Evolutionary conservation across 768 basidiomycete genomes (phyloP), one percentile per base, ranked within the genome.

Genomic region (Serendipita sp.): DNA sequence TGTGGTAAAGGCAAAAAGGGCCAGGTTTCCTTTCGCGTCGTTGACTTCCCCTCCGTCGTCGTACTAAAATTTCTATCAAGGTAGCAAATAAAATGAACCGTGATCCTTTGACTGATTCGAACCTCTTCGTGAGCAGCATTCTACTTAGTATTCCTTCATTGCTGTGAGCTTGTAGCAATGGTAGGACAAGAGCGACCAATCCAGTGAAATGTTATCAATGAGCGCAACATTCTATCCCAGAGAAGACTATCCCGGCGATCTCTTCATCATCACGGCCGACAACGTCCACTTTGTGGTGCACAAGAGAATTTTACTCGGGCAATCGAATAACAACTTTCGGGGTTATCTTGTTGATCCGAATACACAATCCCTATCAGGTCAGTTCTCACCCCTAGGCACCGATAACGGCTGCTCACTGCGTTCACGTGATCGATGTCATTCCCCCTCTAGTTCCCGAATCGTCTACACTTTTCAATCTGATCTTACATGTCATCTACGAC

Each of bases 221-320:
- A 28, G 24, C 31, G 28, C 53, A 58, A 58, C 53, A 7, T 58
- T 58, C 24, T 58, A 58, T 33, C 53, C 53, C 5, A 20, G 53
- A n/a, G 53, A 58, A 31, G 53, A 58, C 28, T 31, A 58, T n/a
- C 53, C 53, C 7, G 31, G 22, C 7, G 85, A 91, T 69, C 66
- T 82, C 48, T 76, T 85, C 66, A 72, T 89, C 58, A 74, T 89
- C 61, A 83, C 87, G 2, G 77, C 81, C 30, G 90, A 92, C 69
- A 78, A 80, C n/a, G 87, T 92, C 42, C 88, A 89, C 72, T 92
- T 92, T 77, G 90, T 90, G 68, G 84, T 84, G 3, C 87, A 90
- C 70, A 74, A 77, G 0, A 74, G 81, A 44, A 67, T 81, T 60
- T 74, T 91, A 43, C 75, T 85, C 38, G 68, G 72, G 2, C 78